A percentile compares a stretch with the other conserved stretches of the same genome.
Evolutionary conservation across 768 basidiomycete species (phyloP).

Genomic region (Mycena pura): DNA sequence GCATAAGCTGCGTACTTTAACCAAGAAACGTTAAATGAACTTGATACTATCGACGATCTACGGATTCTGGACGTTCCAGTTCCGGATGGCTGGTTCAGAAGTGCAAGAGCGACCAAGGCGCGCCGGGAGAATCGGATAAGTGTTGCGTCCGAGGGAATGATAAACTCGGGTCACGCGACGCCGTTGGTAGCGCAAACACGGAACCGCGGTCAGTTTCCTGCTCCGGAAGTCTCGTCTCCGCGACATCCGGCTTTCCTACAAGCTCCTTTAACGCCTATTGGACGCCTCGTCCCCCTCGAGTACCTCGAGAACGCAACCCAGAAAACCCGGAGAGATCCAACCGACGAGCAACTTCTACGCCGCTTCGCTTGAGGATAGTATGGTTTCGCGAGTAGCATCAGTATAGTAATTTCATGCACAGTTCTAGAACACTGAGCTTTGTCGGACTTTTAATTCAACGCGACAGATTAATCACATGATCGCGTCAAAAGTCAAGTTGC

Average conservation of each 20-base stretch:
- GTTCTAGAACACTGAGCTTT: slow-evolving; percentile 1
- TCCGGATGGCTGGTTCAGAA: slow-evolving; percentile 81
- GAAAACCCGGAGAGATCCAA: slow-evolving; percentile 47
- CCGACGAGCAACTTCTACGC: slow-evolving; percentile 53
- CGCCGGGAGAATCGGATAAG: slow-evolving; percentile 53
- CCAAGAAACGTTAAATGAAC: slow-evolving; percentile 72
- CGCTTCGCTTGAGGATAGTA: slow-evolving; percentile 45
- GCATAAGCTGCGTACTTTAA: slow-evolving; percentile 92
- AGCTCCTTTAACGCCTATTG: slow-evolving; percentile 15
- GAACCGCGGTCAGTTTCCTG: slow-evolving; percentile 26
- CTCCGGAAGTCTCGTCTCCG: slow-evolving; percentile 20
- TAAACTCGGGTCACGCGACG: slow-evolving; percentile 12
- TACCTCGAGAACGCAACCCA: slow-evolving; percentile 46
- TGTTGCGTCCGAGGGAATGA: slow-evolving; percentile 17
- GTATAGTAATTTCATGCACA: not conserved
- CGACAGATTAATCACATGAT: slow-evolving; percentile 10
- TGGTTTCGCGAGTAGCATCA: not conserved
- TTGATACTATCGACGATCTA: slow-evolving; percentile 75
- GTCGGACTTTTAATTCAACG: slow-evolving; percentile 9
- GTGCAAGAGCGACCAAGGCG: slow-evolving; percentile 74
- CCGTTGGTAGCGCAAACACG: slow-evolving; percentile 25
- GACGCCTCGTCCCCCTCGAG: slow-evolving; percentile 48
- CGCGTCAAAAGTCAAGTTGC: not conserved
- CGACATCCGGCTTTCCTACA: slow-evolving; percentile 17
- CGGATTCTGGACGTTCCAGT: slow-evolving; percentile 68